Conservation (phyloP, 2,329 filamentous ascomycete genomes). For the Monosporascus sp. region DNA sequence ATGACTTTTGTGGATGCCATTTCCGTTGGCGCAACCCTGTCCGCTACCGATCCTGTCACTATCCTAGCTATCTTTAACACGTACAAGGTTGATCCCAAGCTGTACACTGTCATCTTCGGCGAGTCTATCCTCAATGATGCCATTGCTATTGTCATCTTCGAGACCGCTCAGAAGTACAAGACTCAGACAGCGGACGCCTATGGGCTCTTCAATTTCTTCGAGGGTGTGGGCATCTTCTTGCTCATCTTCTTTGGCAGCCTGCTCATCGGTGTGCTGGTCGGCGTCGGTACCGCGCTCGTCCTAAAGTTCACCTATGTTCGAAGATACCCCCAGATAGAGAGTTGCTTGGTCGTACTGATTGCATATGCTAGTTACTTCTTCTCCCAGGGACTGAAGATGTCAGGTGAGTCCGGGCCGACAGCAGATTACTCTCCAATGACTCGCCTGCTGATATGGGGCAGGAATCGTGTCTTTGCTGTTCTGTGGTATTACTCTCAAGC, state of each 20-base stretch:
- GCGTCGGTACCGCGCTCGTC: conserved; percentile 78
- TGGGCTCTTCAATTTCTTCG: conserved; percentile 77
- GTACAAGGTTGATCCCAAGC: conserved; percentile 97
- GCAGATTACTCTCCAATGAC: not conserved
- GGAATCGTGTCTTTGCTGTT: conserved; percentile 95
- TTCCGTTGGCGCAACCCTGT: conserved; percentile 91
- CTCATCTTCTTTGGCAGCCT: conserved; percentile 93
- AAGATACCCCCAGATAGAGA: conserved; percentile 93
- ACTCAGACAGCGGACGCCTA: conserved; percentile 66
- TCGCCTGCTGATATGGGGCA: conserved; percentile 28
- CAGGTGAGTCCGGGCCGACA: conserved; percentile 56
- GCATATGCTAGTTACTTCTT: conserved; percentile 98
- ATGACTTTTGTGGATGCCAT: conserved; percentile 95
- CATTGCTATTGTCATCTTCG: conserved; percentile 96
- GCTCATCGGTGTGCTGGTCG: conserved; percentile 81
- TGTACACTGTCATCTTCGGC: conserved; percentile 98
- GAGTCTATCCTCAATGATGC: conserved; percentile 98
- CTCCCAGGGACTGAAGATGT: conserved; percentile 92
- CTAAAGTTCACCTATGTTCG: conserved; percentile 94
- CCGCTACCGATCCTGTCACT: conserved; percentile 94
- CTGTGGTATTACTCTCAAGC: conserved; percentile 96
- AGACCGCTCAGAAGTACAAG: conserved; percentile 91
- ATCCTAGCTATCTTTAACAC: conserved; percentile 98
- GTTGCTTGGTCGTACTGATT: conserved; percentile 86
- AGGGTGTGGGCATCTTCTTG: conserved; percentile 91